Evolutionary conservation across 768 basidiomycete genomes (phyloP).

Genomic region (Pulveroboletus sp.): DNA sequence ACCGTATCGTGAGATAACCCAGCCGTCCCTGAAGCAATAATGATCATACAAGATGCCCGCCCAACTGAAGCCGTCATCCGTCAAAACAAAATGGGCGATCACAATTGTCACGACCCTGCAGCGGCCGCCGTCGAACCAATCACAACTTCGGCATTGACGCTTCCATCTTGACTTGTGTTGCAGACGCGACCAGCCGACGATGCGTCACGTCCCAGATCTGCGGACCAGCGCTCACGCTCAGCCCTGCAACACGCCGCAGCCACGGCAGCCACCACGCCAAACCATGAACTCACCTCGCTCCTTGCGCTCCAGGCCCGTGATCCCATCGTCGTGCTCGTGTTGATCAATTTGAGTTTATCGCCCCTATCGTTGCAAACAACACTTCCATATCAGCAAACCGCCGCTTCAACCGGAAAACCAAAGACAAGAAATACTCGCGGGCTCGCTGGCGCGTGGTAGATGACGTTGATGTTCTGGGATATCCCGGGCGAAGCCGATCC

Average conservation of each 20-base stretch:
- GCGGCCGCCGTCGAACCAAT: neutral
- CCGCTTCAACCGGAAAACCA: neutral
- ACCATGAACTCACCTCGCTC: slow-evolving; percentile 35
- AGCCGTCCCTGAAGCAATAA: neutral
- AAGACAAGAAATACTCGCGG: slow-evolving; percentile 28
- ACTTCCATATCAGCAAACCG: neutral
- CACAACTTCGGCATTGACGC: slow-evolving; percentile 17
- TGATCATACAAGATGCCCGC: no score
- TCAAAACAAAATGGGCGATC: no score
- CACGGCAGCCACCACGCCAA: no score
- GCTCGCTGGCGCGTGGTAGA: slow-evolving; percentile 42
- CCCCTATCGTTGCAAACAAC: slow-evolving; percentile 33
- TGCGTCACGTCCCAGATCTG: slow-evolving; percentile 43
- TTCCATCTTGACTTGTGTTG: slow-evolving; percentile 40
- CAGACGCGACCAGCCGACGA: slow-evolving; percentile 40
- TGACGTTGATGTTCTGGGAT: slow-evolving; percentile 42
- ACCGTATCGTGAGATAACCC: neutral
- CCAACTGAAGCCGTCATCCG: no score
- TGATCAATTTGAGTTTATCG: slow-evolving; percentile 40
- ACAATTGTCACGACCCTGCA: neutral
- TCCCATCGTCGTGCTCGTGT: slow-evolving; percentile 34
- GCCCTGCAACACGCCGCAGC: no score
- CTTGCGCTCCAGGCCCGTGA: slow-evolving; percentile 31
- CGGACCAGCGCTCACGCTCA: no score
- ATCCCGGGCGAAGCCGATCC: slow-evolving; percentile 32